phyloP scores from a whole-genome alignment of 2,329 filamentous ascomycete genomes.

The Pseudogymnoascus verrucosus region DNA sequence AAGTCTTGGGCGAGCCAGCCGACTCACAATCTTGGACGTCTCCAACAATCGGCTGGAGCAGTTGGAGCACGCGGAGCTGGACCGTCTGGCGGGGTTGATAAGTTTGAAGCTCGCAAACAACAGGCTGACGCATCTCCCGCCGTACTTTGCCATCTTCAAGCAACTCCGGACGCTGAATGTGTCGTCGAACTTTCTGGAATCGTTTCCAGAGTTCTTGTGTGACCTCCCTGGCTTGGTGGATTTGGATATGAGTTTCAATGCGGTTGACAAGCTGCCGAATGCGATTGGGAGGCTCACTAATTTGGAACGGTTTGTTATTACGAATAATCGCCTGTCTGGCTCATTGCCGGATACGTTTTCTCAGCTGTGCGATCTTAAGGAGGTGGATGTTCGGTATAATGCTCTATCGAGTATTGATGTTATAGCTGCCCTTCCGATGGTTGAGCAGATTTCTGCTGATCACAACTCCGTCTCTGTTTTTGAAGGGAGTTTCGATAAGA shows the following conservation, averaged over 20 bases:
- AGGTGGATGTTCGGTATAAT: constrained; percentile 94
- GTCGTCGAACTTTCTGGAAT: constrained; percentile 83
- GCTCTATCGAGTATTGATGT: constrained; percentile 80
- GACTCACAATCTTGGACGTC: constrained; percentile 82
- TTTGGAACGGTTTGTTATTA: constrained; percentile 85
- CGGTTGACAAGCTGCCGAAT: constrained; percentile 68
- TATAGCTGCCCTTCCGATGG: constrained; percentile 71
- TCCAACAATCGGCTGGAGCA: constrained; percentile 91
- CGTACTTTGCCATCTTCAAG: constrained; percentile 75
- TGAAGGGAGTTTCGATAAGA: constrained; percentile 74
- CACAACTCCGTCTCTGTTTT: constrained; percentile 92
- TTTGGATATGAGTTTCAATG: constrained; percentile 94
- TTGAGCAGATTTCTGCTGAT: constrained; percentile 83
- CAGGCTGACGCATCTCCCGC: constrained; percentile 67
- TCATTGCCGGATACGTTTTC: constrained; percentile 66
- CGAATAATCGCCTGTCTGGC: constrained; percentile 81
- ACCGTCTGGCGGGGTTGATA: constrained; percentile 65
- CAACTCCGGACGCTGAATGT: constrained; percentile 78
- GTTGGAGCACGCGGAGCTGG: constrained; percentile 75
- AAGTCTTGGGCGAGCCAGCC: constrained; percentile 72
- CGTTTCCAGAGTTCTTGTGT: constrained; percentile 80
- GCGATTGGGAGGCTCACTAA: constrained; percentile 70
- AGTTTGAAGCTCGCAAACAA: constrained; percentile 95
- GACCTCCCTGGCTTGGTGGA: constrained; percentile 77
- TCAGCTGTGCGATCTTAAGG: constrained; percentile 64